Conservation (phyloP, 177 flowering plant species). For the Vitis hybrid region DNA sequence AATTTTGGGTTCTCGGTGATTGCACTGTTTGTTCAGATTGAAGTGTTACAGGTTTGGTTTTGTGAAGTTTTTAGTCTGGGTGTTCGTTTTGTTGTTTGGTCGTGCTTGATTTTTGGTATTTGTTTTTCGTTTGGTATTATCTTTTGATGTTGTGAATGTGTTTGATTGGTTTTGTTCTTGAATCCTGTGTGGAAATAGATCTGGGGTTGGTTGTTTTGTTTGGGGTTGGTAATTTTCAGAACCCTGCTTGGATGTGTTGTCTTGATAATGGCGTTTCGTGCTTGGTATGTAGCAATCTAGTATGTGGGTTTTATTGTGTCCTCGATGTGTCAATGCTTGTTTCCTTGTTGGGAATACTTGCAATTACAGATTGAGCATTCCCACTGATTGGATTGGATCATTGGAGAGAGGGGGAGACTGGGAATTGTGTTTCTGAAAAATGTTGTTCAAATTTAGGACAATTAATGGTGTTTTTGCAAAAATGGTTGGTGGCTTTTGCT, state of each 20-base stretch:
- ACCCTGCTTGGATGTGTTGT: neutral
- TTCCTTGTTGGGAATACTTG: neutral
- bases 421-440: neutral
- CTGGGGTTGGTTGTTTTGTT: conserved; percentile 5
- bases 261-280: neutral
- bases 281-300: neutral
- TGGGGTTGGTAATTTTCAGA: neutral
- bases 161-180: conserved; percentile 1
- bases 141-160: conserved; percentile 12
- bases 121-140: neutral
- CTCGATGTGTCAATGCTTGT: neutral
- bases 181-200: conserved; percentile 3
- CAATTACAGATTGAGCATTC: neutral
- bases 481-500: neutral
- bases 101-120: conserved; percentile 1
- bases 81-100: conserved; percentile 6
- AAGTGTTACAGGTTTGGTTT: conserved; percentile 7
- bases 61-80: neutral
- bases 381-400: conserved; percentile 1
- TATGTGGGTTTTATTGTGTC: neutral
- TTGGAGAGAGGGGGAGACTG: neutral
- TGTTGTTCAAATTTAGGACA: neutral
- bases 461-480: neutral
- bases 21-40: neutral
- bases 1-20: neutral